Evolutionary conservation across 139 green algal species (phyloP).

Genomic region (Micromonas pusilla): DNA sequence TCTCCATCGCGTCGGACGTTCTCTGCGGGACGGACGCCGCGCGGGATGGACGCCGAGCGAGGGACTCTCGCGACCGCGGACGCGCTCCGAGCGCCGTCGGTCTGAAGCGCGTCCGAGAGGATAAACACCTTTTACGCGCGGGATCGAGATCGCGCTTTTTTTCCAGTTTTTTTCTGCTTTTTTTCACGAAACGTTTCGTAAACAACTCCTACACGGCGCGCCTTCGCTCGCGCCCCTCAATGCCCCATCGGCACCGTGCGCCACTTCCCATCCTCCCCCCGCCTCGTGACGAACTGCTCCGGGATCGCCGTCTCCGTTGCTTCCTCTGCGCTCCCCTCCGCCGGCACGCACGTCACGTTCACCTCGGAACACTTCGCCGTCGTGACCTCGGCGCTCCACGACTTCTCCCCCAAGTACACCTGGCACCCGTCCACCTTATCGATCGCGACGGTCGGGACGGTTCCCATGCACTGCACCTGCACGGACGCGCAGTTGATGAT

Average conservation of each 20-base stretch:
- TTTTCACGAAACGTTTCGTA: constrained; percentile 7
- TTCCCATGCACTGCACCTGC: constrained; percentile 63
- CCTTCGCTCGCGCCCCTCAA: not conserved
- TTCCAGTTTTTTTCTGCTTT: constrained; percentile 5
- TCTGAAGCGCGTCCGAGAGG: too few species aligned
- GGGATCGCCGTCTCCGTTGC: not conserved
- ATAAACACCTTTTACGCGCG: too few species aligned
- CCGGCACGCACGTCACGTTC: not conserved
- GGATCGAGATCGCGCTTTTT: not conserved
- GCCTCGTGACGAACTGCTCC: not conserved
- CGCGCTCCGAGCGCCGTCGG: too few species aligned
- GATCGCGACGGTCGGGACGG: constrained; percentile 70
- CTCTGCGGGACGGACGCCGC: too few species aligned
- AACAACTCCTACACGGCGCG: not conserved
- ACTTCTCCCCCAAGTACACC: constrained; percentile 43
- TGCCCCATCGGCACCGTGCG: not conserved
- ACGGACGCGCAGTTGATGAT: constrained; percentile 76
- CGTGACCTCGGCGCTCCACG: not conserved
- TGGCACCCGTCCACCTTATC: constrained; percentile 87
- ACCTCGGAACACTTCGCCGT: constrained; percentile 13
- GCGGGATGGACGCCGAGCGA: too few species aligned
- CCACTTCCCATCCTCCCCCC: constrained; percentile 2
- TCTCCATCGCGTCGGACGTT: too few species aligned
- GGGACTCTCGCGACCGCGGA: too few species aligned
- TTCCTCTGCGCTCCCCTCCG: not conserved